Evolutionary conservation across 2,329 filamentous ascomycete species (phyloP).

Genomic region (Cladosporium velox): DNA sequence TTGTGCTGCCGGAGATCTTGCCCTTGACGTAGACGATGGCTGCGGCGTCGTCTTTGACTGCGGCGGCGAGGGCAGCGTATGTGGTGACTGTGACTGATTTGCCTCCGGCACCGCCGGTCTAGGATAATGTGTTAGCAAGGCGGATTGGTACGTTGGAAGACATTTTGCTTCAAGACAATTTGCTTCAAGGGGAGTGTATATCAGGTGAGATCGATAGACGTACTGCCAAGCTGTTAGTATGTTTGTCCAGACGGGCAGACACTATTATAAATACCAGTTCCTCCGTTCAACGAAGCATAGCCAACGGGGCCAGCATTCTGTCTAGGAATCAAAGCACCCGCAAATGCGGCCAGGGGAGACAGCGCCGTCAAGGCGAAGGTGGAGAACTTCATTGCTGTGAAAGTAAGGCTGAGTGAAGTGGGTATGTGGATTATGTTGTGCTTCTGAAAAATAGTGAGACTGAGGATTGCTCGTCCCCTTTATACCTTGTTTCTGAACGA

Average conservation of each 20-base stretch:
- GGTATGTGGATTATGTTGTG: neutral
- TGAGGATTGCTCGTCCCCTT: neutral
- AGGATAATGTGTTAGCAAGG: neutral
- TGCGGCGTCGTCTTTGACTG: slow-evolving; percentile 35
- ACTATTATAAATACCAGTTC: neutral
- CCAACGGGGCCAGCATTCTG: slow-evolving; percentile 15
- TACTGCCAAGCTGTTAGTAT: slow-evolving; percentile 1
- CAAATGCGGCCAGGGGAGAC: slow-evolving; percentile 24
- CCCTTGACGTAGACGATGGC: slow-evolving; percentile 53
- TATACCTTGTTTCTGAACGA: neutral
- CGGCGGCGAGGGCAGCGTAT: slow-evolving; percentile 44
- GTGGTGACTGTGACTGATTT: slow-evolving; percentile 50
- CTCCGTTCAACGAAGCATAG: slow-evolving; percentile 14
- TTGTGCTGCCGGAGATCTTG: slow-evolving; percentile 45
- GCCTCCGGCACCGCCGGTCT: slow-evolving; percentile 49
- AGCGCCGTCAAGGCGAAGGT: slow-evolving; percentile 31
- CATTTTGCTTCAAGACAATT: neutral
- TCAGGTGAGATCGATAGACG: neutral
- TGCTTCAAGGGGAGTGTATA: neutral
- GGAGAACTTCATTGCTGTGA: slow-evolving; percentile 6
- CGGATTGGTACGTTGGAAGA: neutral
- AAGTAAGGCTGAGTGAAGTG: neutral
- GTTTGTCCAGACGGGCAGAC: neutral
- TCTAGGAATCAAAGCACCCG: slow-evolving; percentile 22
- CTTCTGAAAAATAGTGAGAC: neutral